Base-by-base conservation (phyloP, 2,329 filamentous ascomycete genomes). In the Lecanoromycetidae sp. region DNA sequence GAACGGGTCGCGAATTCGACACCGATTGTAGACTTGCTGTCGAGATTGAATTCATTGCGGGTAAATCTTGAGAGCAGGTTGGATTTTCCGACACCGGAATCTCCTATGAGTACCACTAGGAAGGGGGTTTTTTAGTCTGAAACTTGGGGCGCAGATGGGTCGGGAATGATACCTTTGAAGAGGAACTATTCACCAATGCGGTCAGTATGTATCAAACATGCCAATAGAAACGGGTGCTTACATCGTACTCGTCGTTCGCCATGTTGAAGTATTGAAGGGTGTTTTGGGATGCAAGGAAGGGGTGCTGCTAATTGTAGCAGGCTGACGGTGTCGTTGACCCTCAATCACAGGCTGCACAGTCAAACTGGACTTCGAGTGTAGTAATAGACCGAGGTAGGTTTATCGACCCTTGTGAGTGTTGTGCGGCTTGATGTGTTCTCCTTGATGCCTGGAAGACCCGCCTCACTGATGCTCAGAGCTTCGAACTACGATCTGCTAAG, bases 171-270 rank as follows among this genome's bases (percentile, higher is more conserved):
- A 94, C 87, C 87, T 84, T 98, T 96, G 80, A 98, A 98, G 66
- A 96, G 87, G 68, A 96, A 96, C 88, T 95, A 67, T 9, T 10
- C 23, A 9, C 15, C 56, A 67, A 56, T 49, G 42, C 25, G 17
- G 57, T 67, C 56, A 68, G 62, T 59, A 61, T 60, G 44, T 48
- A 37, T 57, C 38, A 23, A 35, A 43, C 39, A 54, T 42, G 26
- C 32, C 29, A 25, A 4, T 34, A 34, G 5, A 10, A 27, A 13
- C 13, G 32, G 25, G 13, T 9, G 71, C 87, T 76, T 74, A 96
- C 90, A 82, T 98, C 91, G 75, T 98, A 98, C 76, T 98, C 91
- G 79, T 98, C 91, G 82, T 96, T 98, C 65, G 90, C 91, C 91
- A 96, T 98, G 70, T 61, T 75, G 72, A 67, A 62, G 0, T 33